Evolutionary conservation across 768 basidiomycete species (phyloP).

Genomic region (Glaciozyma antarctica): DNA sequence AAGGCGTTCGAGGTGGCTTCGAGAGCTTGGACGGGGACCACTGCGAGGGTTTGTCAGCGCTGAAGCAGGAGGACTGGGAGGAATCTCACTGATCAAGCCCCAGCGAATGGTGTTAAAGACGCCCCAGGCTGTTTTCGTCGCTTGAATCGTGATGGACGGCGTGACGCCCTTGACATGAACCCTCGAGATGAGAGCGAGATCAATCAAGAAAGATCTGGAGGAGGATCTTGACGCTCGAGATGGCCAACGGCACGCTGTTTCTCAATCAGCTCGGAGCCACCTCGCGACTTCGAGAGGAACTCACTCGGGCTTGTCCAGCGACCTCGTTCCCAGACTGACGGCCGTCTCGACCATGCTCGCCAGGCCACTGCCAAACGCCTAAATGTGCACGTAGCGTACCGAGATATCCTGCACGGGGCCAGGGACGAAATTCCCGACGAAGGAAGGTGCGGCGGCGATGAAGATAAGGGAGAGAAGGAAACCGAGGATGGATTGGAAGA

Average conservation of each 20-base stretch:
- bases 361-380: conserved; percentile 15
- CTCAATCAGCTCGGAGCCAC: not conserved
- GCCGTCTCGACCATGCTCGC: conserved; percentile 19
- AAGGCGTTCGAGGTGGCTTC: conserved; percentile 27
- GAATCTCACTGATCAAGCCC: too few species aligned
- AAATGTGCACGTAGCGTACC: conserved; percentile 29
- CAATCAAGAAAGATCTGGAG: conserved; percentile 31
- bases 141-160: conserved; percentile 28
- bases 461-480: conserved; percentile 29
- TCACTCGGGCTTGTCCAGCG: conserved; percentile 30
- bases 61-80: too few species aligned
- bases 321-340: conserved; percentile 19
- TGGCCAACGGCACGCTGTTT: conserved; percentile 19
- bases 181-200: conserved; percentile 29
- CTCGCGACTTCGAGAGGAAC: not conserved
- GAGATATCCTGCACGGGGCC: conserved; percentile 13
- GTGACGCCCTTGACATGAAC: conserved; percentile 14
- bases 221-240: conserved; percentile 9
- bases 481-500: conserved; percentile 26
- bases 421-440: conserved; percentile 32
- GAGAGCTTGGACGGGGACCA: conserved; percentile 28
- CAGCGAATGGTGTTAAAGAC: too few species aligned
- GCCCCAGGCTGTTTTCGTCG: too few species aligned
- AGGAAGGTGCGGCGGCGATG: conserved; percentile 15
- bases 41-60: too few species aligned